Percentiles rank a stretch among this genome's conserved stretches.
These are phyloP conservation scores for Crassisporium funariophilum DNA, from an alignment of 768 basidiomycete genomes.

Conservation along the genomic window DNA sequence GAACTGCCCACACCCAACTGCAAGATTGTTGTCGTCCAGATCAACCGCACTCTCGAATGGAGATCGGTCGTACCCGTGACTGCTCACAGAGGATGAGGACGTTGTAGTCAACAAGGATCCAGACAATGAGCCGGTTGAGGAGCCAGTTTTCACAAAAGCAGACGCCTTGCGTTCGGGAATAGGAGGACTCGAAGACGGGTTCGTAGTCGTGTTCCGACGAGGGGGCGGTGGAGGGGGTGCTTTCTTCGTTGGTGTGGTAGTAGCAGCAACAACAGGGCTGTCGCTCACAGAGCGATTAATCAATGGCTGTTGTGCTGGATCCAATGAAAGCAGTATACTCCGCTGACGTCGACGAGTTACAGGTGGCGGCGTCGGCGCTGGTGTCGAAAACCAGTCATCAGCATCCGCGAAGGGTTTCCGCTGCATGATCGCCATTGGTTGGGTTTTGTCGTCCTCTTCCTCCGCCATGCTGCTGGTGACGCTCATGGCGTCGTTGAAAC, in stretches of 20 bases:
- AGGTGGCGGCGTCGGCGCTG: slow-evolving; percentile 2
- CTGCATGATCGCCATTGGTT: slow-evolving; percentile 7
- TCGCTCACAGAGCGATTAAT: slow-evolving; percentile 27
- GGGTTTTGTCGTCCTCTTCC: slow-evolving; percentile 43
- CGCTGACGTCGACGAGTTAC: slow-evolving; percentile 4
- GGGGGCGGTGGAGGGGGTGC: slow-evolving; percentile 70
- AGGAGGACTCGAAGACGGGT: slow-evolving; percentile 36
- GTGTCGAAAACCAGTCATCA: slow-evolving; percentile 15
- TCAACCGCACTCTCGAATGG: slow-evolving; percentile 70
- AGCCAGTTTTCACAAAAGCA: neutral
- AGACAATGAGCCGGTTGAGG: neutral
- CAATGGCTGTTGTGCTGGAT: slow-evolving; percentile 25
- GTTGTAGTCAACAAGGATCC: slow-evolving; percentile 19
- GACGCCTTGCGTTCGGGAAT: slow-evolving; percentile 44
- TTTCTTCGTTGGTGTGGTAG: slow-evolving; percentile 38
- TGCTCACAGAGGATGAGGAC: slow-evolving; percentile 37
- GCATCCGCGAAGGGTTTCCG: slow-evolving; percentile 16
- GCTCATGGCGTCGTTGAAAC: slow-evolving; percentile 42
- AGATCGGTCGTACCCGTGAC: slow-evolving; percentile 47
- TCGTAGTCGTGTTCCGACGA: slow-evolving; percentile 41
- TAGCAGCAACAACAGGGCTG: slow-evolving; percentile 5
- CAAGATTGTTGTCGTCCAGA: slow-evolving; percentile 29
- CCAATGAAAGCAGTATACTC: slow-evolving; percentile 15
- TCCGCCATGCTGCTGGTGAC: slow-evolving; percentile 36
- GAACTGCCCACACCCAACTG: slow-evolving; percentile 54